Evolutionary conservation across 768 basidiomycete genomes (phyloP).

Genomic region (Rhizopogon sp.): DNA sequence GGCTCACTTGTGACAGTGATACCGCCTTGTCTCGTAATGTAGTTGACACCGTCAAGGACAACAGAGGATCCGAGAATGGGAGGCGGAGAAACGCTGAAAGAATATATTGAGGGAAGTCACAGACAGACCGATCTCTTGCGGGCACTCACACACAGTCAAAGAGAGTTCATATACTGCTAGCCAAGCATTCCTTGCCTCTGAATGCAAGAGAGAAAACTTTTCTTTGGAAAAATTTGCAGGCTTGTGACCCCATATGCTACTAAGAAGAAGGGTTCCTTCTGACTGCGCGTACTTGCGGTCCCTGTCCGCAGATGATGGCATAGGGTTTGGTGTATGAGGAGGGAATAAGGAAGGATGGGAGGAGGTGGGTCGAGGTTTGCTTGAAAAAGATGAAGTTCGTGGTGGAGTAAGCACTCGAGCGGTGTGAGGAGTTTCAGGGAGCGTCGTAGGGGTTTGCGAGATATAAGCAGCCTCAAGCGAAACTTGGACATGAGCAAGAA

Average conservation of each 20-base stretch:
- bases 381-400: conserved; percentile 44
- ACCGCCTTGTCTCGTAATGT: conserved; percentile 82
- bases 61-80: conserved; percentile 63
- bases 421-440: conserved; percentile 32
- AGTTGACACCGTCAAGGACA: conserved; percentile 81
- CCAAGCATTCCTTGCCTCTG: conserved; percentile 57
- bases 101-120: not conserved
- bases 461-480: conserved; percentile 82
- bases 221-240: conserved; percentile 41
- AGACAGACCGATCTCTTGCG: not conserved
- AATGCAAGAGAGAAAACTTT: conserved; percentile 64
- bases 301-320: conserved; percentile 63
- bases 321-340: conserved; percentile 81
- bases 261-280: conserved; percentile 70
- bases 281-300: conserved; percentile 75
- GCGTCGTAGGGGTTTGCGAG: conserved; percentile 38
- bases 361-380: conserved; percentile 28
- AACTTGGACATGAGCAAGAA: conserved; percentile 68
- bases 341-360: conserved; percentile 68
- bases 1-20: conserved; percentile 34
- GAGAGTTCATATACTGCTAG: conserved; percentile 75
- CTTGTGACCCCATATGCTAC: conserved; percentile 73
- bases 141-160: conserved; percentile 70
- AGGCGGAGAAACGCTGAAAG: conserved; percentile 68
- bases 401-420: conserved; percentile 42